A percentile compares a stretch with the other conserved stretches of the same genome.
phyloP scores from a whole-genome alignment of 2,329 filamentous ascomycete genomes.

The Dactylella cylindrospora region DNA sequence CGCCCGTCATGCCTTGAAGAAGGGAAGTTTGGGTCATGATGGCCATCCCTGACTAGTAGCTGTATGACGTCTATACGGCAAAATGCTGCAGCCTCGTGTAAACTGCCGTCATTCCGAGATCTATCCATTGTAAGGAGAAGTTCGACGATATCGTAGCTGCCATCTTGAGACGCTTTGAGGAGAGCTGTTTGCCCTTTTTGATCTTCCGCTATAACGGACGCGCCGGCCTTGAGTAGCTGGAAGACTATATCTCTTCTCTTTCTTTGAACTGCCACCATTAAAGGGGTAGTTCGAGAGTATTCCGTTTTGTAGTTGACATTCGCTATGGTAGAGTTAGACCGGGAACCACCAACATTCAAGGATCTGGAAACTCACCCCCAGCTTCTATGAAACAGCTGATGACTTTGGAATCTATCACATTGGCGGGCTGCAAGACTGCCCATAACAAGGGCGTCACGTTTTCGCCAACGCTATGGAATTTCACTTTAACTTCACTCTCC shows the following conservation, averaged over 20 bases:
- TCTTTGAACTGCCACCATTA: conserved; percentile 36
- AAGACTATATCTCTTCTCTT: conserved; percentile 37
- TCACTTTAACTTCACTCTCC: conserved; percentile 28
- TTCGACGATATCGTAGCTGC: conserved; percentile 33
- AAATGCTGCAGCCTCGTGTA: conserved; percentile 34
- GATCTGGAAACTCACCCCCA: conserved; percentile 17
- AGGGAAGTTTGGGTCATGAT: conserved; percentile 36
- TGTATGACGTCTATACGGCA: conserved; percentile 22
- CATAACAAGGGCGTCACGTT: conserved; percentile 32
- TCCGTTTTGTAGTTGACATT: conserved; percentile 40
- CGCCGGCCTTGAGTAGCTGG: conserved; percentile 34
- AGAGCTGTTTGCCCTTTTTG: conserved; percentile 37
- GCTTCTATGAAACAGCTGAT: conserved; percentile 32
- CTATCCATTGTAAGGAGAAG: conserved; percentile 19
- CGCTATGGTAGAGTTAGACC: conserved; percentile 11
- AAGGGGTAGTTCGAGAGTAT: conserved; percentile 30
- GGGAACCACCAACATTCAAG: too few species aligned
- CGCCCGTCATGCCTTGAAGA: conserved; percentile 23
- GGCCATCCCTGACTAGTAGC: conserved; percentile 25
- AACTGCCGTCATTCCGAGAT: conserved; percentile 35
- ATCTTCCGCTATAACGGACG: conserved; percentile 31
- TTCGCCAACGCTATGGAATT: conserved; percentile 32
- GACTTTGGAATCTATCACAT: conserved; percentile 11
- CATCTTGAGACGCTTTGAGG: conserved; percentile 33
- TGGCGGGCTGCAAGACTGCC: conserved; percentile 24